Base-by-base conservation (phyloP, 768 basidiomycete genomes). In the Mycena albidolilacea region DNA sequence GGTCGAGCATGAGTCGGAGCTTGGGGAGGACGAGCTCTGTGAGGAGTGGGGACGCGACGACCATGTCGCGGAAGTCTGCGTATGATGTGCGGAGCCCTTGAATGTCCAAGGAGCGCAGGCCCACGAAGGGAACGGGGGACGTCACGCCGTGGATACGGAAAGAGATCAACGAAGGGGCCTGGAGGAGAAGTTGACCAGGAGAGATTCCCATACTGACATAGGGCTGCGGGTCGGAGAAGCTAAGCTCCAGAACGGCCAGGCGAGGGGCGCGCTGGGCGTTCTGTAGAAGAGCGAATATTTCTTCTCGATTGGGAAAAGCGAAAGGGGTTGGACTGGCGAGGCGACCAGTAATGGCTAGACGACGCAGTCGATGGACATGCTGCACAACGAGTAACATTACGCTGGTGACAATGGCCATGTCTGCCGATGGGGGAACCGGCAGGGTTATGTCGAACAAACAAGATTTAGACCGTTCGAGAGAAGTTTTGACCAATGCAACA, bases 101-200 rank as follows among this genome's bases (percentile, higher is more conserved):
- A 30, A 75, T 66, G 3, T 72, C 71, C 54, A 75, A 55, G n/a
- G 67, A 59, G 21, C 71, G 50, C 23, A 75, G 75, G 11, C 75
- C 75, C 5, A 72, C 68, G 35, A 75, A 75, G 44, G 75, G 71
- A 10, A 75, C 75, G 3, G 75, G 75, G 2, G 75, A 75, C 10
- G 54, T 30, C 41, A 72, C 75, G 6, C 71, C 71, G 23, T 75
- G 75, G 21, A 75, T 59, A 9, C 68, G 68, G 15, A 75, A 71
- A 15, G 71, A 72, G 7, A 55, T 58, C 21, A 75, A 58, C 10
- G 60, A 54, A 0, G 75, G 75, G 6, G 75, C 65, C n/a, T 72
- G 64, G 37, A 75, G 48, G 46, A 75, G 68, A 7, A 75, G 68
- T 15, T 52, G 19, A 39, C 58, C 64, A 17, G 46, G 67, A 21